Evolutionary conservation across 2,329 filamentous ascomycete species (phyloP), one percentile per base, ranked within the genome.

Genomic region (Tolypocladium ovalisporum): DNA sequence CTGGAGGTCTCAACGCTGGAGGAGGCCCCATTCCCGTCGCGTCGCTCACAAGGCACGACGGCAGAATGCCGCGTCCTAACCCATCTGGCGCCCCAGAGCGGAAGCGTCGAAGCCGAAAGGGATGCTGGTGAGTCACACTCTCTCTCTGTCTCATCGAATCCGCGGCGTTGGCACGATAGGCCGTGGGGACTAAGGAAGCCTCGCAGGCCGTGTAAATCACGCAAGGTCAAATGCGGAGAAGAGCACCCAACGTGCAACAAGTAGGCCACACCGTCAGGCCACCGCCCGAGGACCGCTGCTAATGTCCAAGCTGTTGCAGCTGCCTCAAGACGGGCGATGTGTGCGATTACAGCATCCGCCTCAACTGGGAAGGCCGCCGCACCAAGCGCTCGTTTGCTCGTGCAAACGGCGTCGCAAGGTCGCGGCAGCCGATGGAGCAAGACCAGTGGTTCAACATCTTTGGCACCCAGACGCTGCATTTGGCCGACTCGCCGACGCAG

Each of bases 291-390:
- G 47, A 35, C 22, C 22, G 47, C 47, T 35, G 10, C 47, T 52
- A 22, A 55, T 47, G 49, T 22, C 47, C 37, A 19, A 34, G 34
- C 22, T 24, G 34, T 3, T 15, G 51, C 56, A 79, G 76, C 66
- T 93, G 89, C 70, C 78, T 84, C 64, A 84, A 84, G 60, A 84
- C 86, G 61, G 84, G 85, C 60, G 87, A 90, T 67, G 74, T 75
- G 52, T 94, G 89, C 74, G 89, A 94, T 71, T 93, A 92, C 69
- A 89, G 84, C 65, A 88, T 93, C 64, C 81, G 87, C 36, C 74
- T 93, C 62, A 92, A 92, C 65, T 93, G 89, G 89, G 86, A 87
- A 59, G 88, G 88, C 5, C 81, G 88, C 57, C 60, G 62, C 51
- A 59, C 60, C 6, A 67, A 65, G 53, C 62, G 60, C 27, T 40